Evolutionary conservation across 1,139 yeast genomes (phyloP).

Genomic region (Candida glucosophila): DNA sequence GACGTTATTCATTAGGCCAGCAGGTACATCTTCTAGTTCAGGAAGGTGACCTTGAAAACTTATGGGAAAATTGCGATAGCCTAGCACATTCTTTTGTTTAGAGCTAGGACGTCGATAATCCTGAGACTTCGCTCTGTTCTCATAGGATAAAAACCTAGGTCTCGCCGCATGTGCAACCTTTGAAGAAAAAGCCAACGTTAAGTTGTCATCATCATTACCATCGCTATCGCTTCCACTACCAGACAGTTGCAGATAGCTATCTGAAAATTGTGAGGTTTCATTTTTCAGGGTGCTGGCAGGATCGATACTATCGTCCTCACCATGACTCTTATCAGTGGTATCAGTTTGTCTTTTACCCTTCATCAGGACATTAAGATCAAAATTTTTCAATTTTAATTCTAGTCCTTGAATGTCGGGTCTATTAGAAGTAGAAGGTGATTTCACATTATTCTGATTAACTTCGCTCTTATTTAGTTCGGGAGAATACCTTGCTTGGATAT

Average conservation of each 20-base stretch:
- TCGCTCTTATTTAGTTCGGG: slow-evolving; percentile 17
- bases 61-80: slow-evolving; percentile 17
- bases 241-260: slow-evolving; percentile 7
- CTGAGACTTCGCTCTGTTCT: slow-evolving; percentile 34
- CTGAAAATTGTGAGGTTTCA: neutral
- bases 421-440: neutral
- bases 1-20: slow-evolving; percentile 21
- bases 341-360: slow-evolving; percentile 8
- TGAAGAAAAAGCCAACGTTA: slow-evolving; percentile 45
- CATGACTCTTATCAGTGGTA: slow-evolving; percentile 1
- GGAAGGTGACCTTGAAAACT: slow-evolving; percentile 22
- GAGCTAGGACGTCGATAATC: slow-evolving; percentile 32
- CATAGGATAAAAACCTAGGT: slow-evolving; percentile 28
- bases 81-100: slow-evolving; percentile 8
- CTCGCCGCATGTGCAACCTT: slow-evolving; percentile 28
- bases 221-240: slow-evolving; percentile 19
- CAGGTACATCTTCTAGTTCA: slow-evolving; percentile 39
- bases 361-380: slow-evolving; percentile 34
- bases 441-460: neutral
- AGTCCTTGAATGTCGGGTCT: neutral
- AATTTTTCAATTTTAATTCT: slow-evolving; percentile 22
- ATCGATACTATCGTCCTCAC: slow-evolving; percentile 4
- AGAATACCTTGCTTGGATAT: slow-evolving; percentile 27
- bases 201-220: slow-evolving; percentile 38
- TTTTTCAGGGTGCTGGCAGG: neutral